Percentiles rank a stretch among this genome's conserved stretches.
phyloP scores from a whole-genome alignment of 306 rosid genomes.

The Quercus variabilis region DNA sequence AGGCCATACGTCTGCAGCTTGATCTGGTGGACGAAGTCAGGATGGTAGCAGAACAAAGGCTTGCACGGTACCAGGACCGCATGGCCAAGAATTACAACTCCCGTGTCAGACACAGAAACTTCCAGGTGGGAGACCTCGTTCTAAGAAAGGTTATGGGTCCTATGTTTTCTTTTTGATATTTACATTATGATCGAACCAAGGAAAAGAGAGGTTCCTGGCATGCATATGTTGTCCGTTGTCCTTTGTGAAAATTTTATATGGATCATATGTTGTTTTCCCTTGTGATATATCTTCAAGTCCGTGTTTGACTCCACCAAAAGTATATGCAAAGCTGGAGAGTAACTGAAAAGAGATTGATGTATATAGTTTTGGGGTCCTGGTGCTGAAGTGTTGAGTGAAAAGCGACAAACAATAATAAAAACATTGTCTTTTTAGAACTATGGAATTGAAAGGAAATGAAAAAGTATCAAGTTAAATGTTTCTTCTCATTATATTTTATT shows the following conservation, averaged over 20 bases:
- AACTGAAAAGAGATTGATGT: slow-evolving; percentile 87
- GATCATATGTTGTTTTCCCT: background rate
- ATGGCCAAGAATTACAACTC: too few species aligned
- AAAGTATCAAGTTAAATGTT: too few species aligned
- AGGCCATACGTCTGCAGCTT: too few species aligned
- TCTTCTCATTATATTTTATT: too few species aligned
- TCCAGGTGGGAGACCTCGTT: too few species aligned
- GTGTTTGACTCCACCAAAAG: slow-evolving; percentile 43
- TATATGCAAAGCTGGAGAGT: slow-evolving; percentile 99
- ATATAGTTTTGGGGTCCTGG: slow-evolving; percentile 91
- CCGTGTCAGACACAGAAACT: too few species aligned
- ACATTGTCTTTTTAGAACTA: too few species aligned
- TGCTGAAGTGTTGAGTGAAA: slow-evolving; percentile 94
- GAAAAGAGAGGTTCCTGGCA: background rate
- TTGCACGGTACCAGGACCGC: too few species aligned
- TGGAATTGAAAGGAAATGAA: too few species aligned
- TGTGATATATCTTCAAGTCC: slow-evolving; percentile 7
- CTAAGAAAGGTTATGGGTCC: too few species aligned
- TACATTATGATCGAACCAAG: background rate
- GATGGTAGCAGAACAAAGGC: too few species aligned
- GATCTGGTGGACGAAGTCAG: too few species aligned
- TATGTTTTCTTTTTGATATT: background rate
- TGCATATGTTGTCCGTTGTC: background rate
- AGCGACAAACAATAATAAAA: slow-evolving; percentile 59
- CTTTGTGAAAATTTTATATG: background rate